Evolutionary conservation across 805 yeast genomes (phyloP), one percentile per base, ranked within the genome.

Genomic region (Barnettozyma vustinii): DNA sequence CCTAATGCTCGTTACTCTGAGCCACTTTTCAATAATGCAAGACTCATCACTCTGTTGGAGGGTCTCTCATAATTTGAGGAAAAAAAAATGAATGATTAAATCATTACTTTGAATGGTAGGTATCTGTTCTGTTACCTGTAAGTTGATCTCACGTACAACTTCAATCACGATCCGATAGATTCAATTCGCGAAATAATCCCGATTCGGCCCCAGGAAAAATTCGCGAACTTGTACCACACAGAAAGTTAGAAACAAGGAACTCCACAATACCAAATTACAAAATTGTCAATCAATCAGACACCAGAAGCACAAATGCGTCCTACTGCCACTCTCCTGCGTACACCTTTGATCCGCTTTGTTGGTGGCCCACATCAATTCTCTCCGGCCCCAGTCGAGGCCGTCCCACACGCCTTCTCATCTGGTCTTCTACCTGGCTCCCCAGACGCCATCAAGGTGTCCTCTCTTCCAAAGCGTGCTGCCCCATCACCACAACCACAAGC

Each of bases 331-430:
- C 42, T 39, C 9, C 30, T 39, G 5, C 63, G 26, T 50, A 55
- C 53, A 21, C 97, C 96, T 15, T 72, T 82, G 65, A 92, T 92
- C 69, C 85, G 84, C 62, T 92, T 92, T 63, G 78, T 89, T 42
- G 97, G 97, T 39, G 90, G 90, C 42, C 84, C 89, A 44, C 88
- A 83, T 64, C 62, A 72, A 27, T 64, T 70, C 50, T 66, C 66
- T 51, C 68, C 74, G 64, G 60, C 76, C 49, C 60, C 64, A 54
- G 68, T 72, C 42, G 64, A 72, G 2, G 54, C 66, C 40, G 62
- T 64, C 26, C 71, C 68, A 43, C 76, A 71, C 54, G 74, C 72
- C 37, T 64, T 59, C 56, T 75, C 78, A 13, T 62, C 63, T 47
- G 80, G 79, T 9, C 60, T 70, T 45, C 56, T 69, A 56, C 80